Evolutionary conservation across 768 basidiomycete species (phyloP), one percentile per base, ranked within the genome.

Genomic region (Leccinum disarticulatum): DNA sequence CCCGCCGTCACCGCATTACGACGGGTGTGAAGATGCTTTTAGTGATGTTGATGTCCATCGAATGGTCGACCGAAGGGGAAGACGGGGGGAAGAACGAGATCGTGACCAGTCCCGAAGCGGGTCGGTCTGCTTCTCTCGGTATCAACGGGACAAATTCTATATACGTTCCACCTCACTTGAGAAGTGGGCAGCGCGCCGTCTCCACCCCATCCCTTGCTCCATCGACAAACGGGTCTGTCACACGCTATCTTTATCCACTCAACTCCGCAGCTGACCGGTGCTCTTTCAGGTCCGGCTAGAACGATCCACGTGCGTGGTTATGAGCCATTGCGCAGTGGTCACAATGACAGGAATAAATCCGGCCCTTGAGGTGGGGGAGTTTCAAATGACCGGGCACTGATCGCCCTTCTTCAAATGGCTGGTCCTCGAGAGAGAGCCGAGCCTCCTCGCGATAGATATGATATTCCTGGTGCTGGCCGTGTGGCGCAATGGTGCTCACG

Each of bases 401-500:
- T 63, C 69, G 73, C 67, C 72, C 69, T 68, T 71, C 72, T 38
- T 61, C 67, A 60, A 75, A 74, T 14, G 75, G 77, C 52, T 80
- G 82, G 79, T 63, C 73, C 57, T 36, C 68, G 36, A 68, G 49
- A 51, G 75, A 76, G 57, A 62, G 53, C 19, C 67, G 73, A 58
- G 71, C 75, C 78, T 59, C 76, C 79, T 35, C 83, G 86, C n/a
- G n/a, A n/a, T n/a, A n/a, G n/a, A n/a, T n/a, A n/a, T 51, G 85
- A 86, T 60, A 61, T 70, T 48, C 79, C 82, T 54, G 73, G 73
- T 14, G 57, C 51, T 3, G 96, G 97, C n/a, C 50, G 75, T 74
- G 41, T 99, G 97, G 97, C 89, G 83, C 71, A 93, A 97, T 63
- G 95, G 91, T 66, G 81, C 84, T 67, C 97, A 99, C 72, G 75